Conservation (phyloP, 768 basidiomycete species). For the Phlebiopsis gigantea region DNA sequence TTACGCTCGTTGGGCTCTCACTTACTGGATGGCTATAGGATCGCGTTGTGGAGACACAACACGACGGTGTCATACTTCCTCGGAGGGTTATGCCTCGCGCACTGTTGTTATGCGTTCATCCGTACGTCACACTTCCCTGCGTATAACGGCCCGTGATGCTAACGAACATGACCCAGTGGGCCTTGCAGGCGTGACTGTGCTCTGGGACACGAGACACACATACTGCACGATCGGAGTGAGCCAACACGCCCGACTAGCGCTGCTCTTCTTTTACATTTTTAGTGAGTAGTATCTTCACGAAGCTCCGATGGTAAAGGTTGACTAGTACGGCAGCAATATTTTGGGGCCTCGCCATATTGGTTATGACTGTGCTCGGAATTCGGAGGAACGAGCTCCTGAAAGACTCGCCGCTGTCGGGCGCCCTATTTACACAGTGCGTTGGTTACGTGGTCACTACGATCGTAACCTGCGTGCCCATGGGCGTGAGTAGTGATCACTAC, state of each 20-base stretch:
- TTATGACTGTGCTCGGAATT: background rate
- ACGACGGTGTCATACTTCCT: background rate
- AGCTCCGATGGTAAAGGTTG: background rate
- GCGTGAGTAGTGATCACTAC: background rate
- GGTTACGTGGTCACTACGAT: background rate
- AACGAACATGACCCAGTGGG: background rate
- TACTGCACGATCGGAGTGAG: background rate
- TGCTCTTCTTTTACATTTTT: background rate
- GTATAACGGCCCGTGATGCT: background rate
- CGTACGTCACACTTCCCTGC: background rate
- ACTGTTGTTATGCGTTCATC: background rate
- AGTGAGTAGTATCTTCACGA: background rate
- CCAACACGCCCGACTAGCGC: background rate
- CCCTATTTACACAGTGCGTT: background rate
- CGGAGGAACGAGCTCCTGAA: background rate
- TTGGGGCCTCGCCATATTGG: background rate
- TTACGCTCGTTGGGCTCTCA: background rate
- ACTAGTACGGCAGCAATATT: background rate
- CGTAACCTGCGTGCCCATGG: background rate
- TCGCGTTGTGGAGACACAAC: background rate
- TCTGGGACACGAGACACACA: background rate
- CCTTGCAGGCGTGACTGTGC: background rate
- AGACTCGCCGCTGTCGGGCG: background rate
- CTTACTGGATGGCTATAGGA: background rate
- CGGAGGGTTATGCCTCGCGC: background rate